A percentile compares a stretch with the other conserved stretches of the same genome.
Evolutionary conservation across 768 basidiomycete genomes (phyloP).

Genomic region (Lactarius indigo): DNA sequence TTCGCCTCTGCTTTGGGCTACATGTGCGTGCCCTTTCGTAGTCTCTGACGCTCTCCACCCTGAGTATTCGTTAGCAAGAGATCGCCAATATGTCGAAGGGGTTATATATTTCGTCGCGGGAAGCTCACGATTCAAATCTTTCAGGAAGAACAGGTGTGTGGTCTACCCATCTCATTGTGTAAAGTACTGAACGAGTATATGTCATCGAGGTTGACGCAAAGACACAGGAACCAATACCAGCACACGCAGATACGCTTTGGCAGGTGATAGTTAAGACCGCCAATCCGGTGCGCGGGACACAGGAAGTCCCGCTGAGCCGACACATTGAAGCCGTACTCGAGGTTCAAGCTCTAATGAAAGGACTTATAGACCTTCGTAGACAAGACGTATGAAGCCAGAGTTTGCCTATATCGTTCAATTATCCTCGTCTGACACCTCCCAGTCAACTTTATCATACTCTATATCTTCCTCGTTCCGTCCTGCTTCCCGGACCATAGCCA

Average conservation of each 20-base stretch:
- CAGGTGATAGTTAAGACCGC: slow-evolving; percentile 87
- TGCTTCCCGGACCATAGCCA: slow-evolving; percentile 42
- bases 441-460: slow-evolving; percentile 48
- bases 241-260: slow-evolving; percentile 80
- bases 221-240: slow-evolving; percentile 71
- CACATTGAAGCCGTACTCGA: slow-evolving; percentile 75
- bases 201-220: slow-evolving; percentile 60
- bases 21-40: slow-evolving; percentile 41
- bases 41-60: slow-evolving; percentile 5
- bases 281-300: slow-evolving; percentile 70
- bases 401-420: not conserved
- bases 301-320: slow-evolving; percentile 67
- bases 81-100: slow-evolving; percentile 78
- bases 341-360: slow-evolving; percentile 82
- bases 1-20: slow-evolving; percentile 82
- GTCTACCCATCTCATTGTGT: slow-evolving; percentile 2
- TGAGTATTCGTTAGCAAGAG: slow-evolving; percentile 43
- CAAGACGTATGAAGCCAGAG: slow-evolving; percentile 52
- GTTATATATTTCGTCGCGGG: slow-evolving; percentile 73
- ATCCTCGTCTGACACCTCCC: slow-evolving; percentile 44
- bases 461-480: slow-evolving; percentile 30
- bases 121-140: slow-evolving; percentile 74
- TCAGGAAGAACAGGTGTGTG: slow-evolving; percentile 73
- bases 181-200: not conserved
- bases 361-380: slow-evolving; percentile 70